Base-by-base conservation (phyloP, 805 yeast genomes). In the Candida cerambycidarum region DNA sequence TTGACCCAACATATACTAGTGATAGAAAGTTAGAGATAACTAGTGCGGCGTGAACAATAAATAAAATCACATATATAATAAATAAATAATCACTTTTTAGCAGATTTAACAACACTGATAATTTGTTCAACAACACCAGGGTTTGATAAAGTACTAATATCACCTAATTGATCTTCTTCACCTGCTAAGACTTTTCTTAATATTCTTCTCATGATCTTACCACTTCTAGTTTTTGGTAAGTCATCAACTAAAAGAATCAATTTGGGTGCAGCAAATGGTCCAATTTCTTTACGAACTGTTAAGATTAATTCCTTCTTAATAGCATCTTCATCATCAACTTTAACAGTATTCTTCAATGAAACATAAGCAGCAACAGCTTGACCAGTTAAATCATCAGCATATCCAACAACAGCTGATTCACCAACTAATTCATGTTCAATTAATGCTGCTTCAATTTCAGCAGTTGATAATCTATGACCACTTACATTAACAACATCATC, bases 401-500 rank as follows among this genome's bases (percentile, higher is more conserved):
- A 81, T 48, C 98, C 98, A 44, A 92, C 95, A 39, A 92, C 98
- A n/a, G 99, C 99, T 55, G 92, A 75, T 71, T 93, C 99, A 35
- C 89, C 85, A 41, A 93, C 97, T 52, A 78, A 73, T 28, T 74
- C 73, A 69, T 88, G 89, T 59, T 84, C 89, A 51, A 82, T 76
- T 56, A 90, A 73, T 28, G 96, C 93, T 33, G 96, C 85, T 71
- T 93, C 99, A 55, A 93, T 93, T 71, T 93, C 99, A 17, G 98
- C 95, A 35, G 99, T 92, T n/a, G 97, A 89, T 54, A 93, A 77
- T 67, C 99, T 83, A 71, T 93, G 99, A 53, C 99, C 99, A 41
- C 95, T 84, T 30, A 93, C 98, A 61, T 93, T 93, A 54, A 92
- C 99, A 46, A 93, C 98, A 59, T 93, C 99, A 65, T 93, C 98